Base-by-base conservation (phyloP, 2,329 filamentous ascomycete genomes). In the Rasamsonia emersonii region DNA sequence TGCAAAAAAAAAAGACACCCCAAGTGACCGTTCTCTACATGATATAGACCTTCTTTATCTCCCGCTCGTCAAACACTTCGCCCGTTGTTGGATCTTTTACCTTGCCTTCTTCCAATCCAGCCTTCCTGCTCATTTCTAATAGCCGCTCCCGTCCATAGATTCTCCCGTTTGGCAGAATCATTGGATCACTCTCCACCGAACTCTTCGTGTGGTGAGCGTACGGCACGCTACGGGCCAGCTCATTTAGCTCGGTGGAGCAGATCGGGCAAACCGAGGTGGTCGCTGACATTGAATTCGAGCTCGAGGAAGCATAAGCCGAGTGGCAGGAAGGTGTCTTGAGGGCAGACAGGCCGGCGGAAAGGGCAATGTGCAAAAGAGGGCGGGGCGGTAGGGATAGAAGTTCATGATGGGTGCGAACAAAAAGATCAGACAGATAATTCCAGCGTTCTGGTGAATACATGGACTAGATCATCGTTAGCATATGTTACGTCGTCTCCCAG, bases 131-230 rank as follows among this genome's bases (percentile, higher is more conserved):
- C 56, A 91, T 77, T 35, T 82, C 75, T 39, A 81, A 65, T 30
- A 98, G 65, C 30, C 80, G 69, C 35, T 81, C 75, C 36, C 76
- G 72, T 13, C 89, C 85, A 53, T 94, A 95, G 7, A 93, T 82
- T 32, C 85, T 72, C 1, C 82, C 80, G 55, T 93, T 95, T 15
- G 91, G 91, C 35, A 98, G 62, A 25, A 96, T 73, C 13, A 93
- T 73, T 1, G 91, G 73, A 52, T 96, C 88, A 27, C 77, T 77
- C 53, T 94, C 89, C 18, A 96, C 85, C 40, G 86, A 83, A 53
- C 86, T 94, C 68, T 93, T 93, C 18, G 82, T 88, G 57, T 98
- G 91, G 51, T 94, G 83, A 3, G 91, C 91, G 49, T 96, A 96
- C 1, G 91, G 91, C 26, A 98, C 83, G 46, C 81, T 79, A 31